A percentile compares a stretch with the other conserved stretches of the same genome.
Evolutionary conservation across 176 grass and related monocot genomes (phyloP).

Genomic region (Eragrostis nindensis): DNA sequence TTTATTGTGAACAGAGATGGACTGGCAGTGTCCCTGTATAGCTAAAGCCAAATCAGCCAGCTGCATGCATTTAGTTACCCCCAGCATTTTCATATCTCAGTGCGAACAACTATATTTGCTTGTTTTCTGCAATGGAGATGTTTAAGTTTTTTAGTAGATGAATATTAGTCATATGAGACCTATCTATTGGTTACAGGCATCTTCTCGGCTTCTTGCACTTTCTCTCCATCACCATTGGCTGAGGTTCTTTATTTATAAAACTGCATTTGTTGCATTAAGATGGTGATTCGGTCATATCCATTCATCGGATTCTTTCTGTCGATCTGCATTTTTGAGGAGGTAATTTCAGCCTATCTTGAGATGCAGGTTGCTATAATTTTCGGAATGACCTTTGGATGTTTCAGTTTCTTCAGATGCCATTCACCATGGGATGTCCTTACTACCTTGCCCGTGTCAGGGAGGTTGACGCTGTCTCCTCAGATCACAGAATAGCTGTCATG

Average conservation of each 20-base stretch:
- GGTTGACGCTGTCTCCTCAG: conserved; percentile 19
- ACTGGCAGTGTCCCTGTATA: not conserved
- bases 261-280: not conserved
- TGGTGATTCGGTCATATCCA: not conserved
- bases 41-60: conserved; percentile 27
- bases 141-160: not conserved
- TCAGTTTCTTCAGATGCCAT: not conserved
- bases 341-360: conserved; percentile 2
- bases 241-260: not conserved
- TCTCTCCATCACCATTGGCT: not conserved
- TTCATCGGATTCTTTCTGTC: not conserved
- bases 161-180: not conserved
- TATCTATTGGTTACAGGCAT: conserved; percentile 44
- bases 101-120: not conserved
- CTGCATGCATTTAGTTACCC: not conserved
- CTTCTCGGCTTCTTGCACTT: conserved; percentile 18
- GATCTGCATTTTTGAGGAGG: not conserved
- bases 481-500: conserved; percentile 5
- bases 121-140: not conserved
- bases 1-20: conserved; percentile 3
- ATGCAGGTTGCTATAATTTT: not conserved
- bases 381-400: not conserved
- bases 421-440: conserved; percentile 2
- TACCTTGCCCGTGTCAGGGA: not conserved
- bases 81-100: not conserved